Conservation (phyloP, 208 protist species). For the Trichomonas vaginalis region DNA sequence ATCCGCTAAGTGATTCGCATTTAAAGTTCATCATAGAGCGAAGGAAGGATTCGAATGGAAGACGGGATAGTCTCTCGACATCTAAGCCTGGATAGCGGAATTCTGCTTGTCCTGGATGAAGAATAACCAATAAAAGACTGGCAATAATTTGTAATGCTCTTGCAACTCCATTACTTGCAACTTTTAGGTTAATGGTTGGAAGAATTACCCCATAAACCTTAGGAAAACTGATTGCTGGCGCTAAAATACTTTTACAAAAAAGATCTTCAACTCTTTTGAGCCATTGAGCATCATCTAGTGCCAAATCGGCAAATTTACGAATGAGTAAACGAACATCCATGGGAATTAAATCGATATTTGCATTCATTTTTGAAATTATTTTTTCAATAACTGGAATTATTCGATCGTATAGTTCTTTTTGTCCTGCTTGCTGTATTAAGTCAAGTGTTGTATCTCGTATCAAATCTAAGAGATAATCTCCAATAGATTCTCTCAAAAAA, state of each 20-base stretch:
- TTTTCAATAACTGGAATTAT: background rate
- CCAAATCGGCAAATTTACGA: background rate
- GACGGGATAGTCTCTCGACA: background rate
- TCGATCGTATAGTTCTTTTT: background rate
- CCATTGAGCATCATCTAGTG: background rate
- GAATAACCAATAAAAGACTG: background rate
- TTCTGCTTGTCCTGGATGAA: background rate
- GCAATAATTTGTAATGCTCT: background rate
- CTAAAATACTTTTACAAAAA: background rate
- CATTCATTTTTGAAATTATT: background rate
- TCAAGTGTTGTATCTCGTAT: background rate
- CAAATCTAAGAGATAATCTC: background rate
- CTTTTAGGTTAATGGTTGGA: background rate
- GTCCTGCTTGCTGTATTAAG: background rate
- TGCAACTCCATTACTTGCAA: background rate
- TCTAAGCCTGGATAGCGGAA: background rate
- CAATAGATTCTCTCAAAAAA: background rate
- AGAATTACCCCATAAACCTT: background rate
- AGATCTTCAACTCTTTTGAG: background rate
- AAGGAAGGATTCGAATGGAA: background rate
- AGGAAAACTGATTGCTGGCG: background rate
- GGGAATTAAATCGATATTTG: background rate
- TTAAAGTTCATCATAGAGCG: background rate
- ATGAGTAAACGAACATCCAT: background rate
- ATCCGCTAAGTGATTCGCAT: background rate